Evolutionary conservation across 305 asterid species (phyloP), one percentile per base, ranked within the genome.

Genomic region (Coffea humblotiana): DNA sequence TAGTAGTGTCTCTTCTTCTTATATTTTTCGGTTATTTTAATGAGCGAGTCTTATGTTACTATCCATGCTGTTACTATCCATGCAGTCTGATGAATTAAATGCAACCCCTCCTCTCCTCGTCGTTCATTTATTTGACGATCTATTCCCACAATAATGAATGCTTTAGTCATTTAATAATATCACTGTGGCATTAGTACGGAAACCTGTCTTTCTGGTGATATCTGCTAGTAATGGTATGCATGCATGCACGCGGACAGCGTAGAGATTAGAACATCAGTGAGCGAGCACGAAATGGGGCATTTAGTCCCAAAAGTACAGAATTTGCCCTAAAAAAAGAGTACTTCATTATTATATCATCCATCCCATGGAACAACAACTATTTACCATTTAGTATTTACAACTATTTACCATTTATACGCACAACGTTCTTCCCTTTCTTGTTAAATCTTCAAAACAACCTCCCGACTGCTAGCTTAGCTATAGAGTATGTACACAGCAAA

Each of bases 1-100:
- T 76, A 51, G 56, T 76, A 63, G 56, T 49, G 43, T 27, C 9
- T 64, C 72, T n/a, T n/a, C n/a, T n/a, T n/a, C n/a, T n/a, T n/a
- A n/a, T n/a, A n/a, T n/a, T n/a, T n/a, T n/a, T n/a, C n/a, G n/a
- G n/a, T 35, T 32, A 10, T 45, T 54, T 8, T n/a, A 5, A 13
- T 72, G 68, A 13, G 37, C 5, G 37, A 13, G n/a, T 71, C 40
- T 0, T 27, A 10, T 23, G 14, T n/a, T 27, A 25, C 2, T 9
- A 61, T n/a, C 27, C 32, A 32, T 32, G 32, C 32, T 23, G 14
- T n/a, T 27, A 25, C 2, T 9, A 61, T n/a, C 27, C 32, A 32
- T 32, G 32, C 32, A 32, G 1, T 32, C 32, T 1, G 32, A 32
- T 32, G 2, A 3, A 64, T 64, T 18, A 14, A 52, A 69, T 13